phyloP scores from a whole-genome alignment of 1,139 yeast species.

The Yamadazyma sp. region DNA sequence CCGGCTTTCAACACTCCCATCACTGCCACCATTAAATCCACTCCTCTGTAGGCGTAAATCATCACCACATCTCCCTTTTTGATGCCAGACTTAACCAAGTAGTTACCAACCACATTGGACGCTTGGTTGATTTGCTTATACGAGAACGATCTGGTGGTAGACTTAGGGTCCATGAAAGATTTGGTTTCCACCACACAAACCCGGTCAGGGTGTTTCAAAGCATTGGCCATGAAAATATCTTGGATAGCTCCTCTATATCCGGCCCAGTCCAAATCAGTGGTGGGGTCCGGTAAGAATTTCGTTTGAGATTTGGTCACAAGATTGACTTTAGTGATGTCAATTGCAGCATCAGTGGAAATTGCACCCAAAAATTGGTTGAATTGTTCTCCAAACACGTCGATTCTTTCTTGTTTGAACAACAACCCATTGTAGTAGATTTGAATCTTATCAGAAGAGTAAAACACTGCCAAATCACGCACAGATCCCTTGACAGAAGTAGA shows the following conservation, averaged over 20 bases:
- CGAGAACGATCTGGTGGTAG: slow-evolving; percentile 69
- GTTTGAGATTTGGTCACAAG: slow-evolving; percentile 67
- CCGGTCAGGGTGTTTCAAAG: slow-evolving; percentile 78
- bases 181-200: slow-evolving; percentile 92
- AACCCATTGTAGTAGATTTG: slow-evolving; percentile 71
- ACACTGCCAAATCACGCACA: slow-evolving; percentile 63
- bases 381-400: slow-evolving; percentile 72
- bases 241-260: slow-evolving; percentile 94
- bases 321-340: slow-evolving; percentile 58
- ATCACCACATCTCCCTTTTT: slow-evolving; percentile 90
- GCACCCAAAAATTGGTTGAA: slow-evolving; percentile 51
- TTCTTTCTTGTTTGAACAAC: slow-evolving; percentile 69
- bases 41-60: slow-evolving; percentile 98
- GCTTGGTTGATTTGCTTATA: slow-evolving; percentile 88
- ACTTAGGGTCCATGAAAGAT: slow-evolving; percentile 54
- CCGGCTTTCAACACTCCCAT: slow-evolving; percentile 98
- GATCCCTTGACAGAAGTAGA: slow-evolving; percentile 53
- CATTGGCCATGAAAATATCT: slow-evolving; percentile 87
- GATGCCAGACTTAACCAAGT: slow-evolving; percentile 77
- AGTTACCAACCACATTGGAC: slow-evolving; percentile 92
- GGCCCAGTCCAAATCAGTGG: slow-evolving; percentile 82
- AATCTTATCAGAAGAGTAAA: slow-evolving; percentile 28
- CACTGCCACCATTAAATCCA: slow-evolving; percentile 92
- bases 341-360: slow-evolving; percentile 28
- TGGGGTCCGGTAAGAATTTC: slow-evolving; percentile 78